Evolutionary conservation across 1,284 basidiomycete genomes (phyloP).

Genomic region (Mycosarcoma maydis): DNA sequence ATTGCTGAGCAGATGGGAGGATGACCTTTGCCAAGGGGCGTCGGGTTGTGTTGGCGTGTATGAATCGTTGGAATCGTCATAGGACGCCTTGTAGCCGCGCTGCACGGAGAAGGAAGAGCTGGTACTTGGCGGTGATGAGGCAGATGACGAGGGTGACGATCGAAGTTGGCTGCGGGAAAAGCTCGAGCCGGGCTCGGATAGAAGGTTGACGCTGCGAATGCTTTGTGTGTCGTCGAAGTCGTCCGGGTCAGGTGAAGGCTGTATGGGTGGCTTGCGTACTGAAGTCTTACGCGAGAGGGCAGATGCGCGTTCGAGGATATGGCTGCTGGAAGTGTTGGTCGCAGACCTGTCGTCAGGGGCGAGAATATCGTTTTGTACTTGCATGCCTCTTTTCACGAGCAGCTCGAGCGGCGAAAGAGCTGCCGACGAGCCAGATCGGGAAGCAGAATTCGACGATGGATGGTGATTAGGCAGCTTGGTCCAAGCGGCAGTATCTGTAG

Average conservation of each 20-base stretch:
- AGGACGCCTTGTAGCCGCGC: constrained; percentile 34
- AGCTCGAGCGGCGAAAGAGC: constrained; percentile 41
- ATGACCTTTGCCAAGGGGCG: constrained; percentile 24
- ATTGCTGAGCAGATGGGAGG: constrained; percentile 33
- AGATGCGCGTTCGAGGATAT: constrained; percentile 42
- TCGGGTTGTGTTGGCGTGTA: constrained; percentile 10
- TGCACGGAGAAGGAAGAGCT: constrained; percentile 26
- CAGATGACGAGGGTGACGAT: constrained; percentile 2
- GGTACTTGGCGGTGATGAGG: constrained; percentile 8
- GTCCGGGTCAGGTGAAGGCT: constrained; percentile 45
- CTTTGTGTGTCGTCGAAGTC: constrained; percentile 42
- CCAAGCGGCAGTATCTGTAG: constrained; percentile 12
- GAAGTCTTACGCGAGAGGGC: constrained; percentile 41
- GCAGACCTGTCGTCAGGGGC: constrained; percentile 1
- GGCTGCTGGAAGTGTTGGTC: constrained; percentile 2
- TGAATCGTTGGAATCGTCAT: constrained; percentile 16
- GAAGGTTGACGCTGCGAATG: constrained; percentile 46
- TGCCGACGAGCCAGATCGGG: constrained; percentile 2
- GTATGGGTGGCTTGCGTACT: constrained; percentile 30
- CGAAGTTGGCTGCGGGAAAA: constrained; percentile 14
- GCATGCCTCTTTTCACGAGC: constrained; percentile 44
- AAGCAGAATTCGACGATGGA: constrained; percentile 1
- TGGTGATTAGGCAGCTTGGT: constrained; percentile 11
- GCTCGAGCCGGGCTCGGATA: constrained; percentile 24
- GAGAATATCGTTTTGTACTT: constrained; percentile 42